Conservation (phyloP, 2,329 filamentous ascomycete genomes). For the Knufia petricola region DNA sequence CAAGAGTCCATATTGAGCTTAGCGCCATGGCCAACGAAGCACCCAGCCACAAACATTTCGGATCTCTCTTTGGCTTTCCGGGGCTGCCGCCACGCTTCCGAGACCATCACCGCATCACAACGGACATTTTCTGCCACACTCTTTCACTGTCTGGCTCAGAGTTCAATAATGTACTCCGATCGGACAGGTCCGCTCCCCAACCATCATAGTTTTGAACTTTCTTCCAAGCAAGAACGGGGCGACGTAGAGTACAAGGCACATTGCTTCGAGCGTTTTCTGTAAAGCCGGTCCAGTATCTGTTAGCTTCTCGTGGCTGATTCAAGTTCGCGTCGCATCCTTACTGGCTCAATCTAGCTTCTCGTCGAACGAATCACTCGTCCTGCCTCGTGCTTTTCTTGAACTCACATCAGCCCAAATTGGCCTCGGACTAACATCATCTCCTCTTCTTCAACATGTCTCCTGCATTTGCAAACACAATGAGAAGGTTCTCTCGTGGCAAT, state of each 20-base stretch:
- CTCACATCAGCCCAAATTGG: background rate
- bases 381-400: slow-evolving; percentile 6
- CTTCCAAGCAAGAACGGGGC: background rate
- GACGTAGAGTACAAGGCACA: background rate
- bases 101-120: background rate
- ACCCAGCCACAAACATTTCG: slow-evolving; percentile 1
- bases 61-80: background rate
- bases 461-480: slow-evolving; percentile 9
- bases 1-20: background rate
- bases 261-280: background rate
- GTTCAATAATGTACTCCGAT: background rate
- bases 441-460: slow-evolving; percentile 6
- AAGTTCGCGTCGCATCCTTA: background rate
- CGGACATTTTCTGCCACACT: slow-evolving; percentile 4
- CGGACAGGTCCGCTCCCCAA: background rate
- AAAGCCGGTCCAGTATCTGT: background rate
- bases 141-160: slow-evolving; percentile 4
- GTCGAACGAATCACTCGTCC: slow-evolving; percentile 4
- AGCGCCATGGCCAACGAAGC: background rate
- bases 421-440: background rate
- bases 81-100: too few relatives aligned
- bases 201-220: background rate
- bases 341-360: background rate
- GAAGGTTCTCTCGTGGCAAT: slow-evolving; percentile 8
- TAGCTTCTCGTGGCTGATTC: background rate